phyloP scores from a whole-genome alignment of 352 stramenopile species.

The Phytopythium kandeliae region DNA sequence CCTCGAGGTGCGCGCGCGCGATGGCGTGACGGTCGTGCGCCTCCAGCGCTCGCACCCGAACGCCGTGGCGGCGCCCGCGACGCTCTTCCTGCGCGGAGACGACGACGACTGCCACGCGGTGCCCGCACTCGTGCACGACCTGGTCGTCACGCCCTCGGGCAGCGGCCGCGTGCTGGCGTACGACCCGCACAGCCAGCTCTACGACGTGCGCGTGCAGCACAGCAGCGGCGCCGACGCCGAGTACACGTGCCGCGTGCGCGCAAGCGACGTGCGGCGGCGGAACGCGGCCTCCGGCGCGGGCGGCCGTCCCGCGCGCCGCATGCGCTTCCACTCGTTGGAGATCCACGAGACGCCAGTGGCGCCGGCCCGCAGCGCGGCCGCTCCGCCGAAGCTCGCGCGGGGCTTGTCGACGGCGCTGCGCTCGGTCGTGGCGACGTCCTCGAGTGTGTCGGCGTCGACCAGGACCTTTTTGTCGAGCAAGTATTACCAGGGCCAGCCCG shows the following conservation, averaged over 20 bases:
- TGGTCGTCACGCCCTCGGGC: slow-evolving; percentile 48
- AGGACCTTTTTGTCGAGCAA: slow-evolving; percentile 62
- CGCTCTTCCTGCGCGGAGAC: slow-evolving; percentile 22
- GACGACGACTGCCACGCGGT: slow-evolving; percentile 48
- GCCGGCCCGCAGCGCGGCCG: slow-evolving; percentile 7
- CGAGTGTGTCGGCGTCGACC: slow-evolving; percentile 32
- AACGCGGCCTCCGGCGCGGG: slow-evolving; percentile 10
- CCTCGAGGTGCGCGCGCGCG: slow-evolving; percentile 33
- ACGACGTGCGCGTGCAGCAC: slow-evolving; percentile 32
- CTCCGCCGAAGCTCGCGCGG: slow-evolving; percentile 36
- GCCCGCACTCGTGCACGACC: slow-evolving; percentile 50
- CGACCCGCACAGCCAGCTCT: slow-evolving; percentile 41
- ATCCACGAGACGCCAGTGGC: slow-evolving; percentile 3
- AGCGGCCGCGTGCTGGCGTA: slow-evolving; percentile 50
- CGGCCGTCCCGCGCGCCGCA: slow-evolving; percentile 20
- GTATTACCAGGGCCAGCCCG: slow-evolving; percentile 65
- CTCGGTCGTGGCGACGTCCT: slow-evolving; percentile 56
- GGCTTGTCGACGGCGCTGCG: slow-evolving; percentile 43
- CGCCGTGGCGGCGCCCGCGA: slow-evolving; percentile 18
- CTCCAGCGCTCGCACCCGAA: slow-evolving; percentile 33
- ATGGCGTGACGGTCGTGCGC: slow-evolving; percentile 45
- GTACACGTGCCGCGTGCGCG: slow-evolving; percentile 30
- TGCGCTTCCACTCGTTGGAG: slow-evolving; percentile 22
- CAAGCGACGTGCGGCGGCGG: slow-evolving; percentile 33
- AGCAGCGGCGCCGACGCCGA: slow-evolving; percentile 21